These are phyloP conservation scores for Candida qinlingensis DNA, from an alignment of 805 yeast genomes.

Conservation along the genomic window DNA sequence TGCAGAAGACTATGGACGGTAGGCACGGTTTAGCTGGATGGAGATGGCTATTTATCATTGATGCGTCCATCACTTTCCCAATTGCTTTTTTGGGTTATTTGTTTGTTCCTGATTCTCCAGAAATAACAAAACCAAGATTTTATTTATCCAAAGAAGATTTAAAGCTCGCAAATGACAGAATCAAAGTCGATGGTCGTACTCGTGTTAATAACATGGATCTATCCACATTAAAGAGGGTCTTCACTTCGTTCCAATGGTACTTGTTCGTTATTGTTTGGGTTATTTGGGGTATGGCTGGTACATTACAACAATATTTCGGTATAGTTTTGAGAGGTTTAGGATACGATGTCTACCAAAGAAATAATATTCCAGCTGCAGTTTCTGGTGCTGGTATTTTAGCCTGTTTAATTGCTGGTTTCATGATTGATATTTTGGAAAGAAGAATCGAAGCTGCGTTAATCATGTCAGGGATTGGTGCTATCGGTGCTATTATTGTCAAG, in stretches of 20 bases:
- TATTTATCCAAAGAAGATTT: conserved; percentile 16
- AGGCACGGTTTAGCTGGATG: conserved; percentile 8
- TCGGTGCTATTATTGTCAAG: conserved; percentile 16
- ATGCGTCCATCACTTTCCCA: conserved; percentile 8
- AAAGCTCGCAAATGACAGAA: conserved; percentile 10
- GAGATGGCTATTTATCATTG: conserved; percentile 12
- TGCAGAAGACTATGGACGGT: conserved; percentile 7
- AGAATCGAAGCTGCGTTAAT: conserved; percentile 13
- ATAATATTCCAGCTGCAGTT: conserved; percentile 19
- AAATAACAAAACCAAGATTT: conserved; percentile 11
- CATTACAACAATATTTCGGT: conserved; percentile 11
- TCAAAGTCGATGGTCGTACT: conserved; percentile 14
- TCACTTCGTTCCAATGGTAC: conserved; percentile 17
- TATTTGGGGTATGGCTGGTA: conserved; percentile 12
- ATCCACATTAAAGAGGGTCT: conserved; percentile 15
- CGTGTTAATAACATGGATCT: conserved; percentile 12
- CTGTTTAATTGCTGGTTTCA: conserved; percentile 13
- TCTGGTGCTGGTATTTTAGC: conserved; percentile 18
- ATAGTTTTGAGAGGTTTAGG: conserved; percentile 18
- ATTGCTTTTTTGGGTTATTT: conserved; percentile 24
- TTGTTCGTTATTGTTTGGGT: conserved; percentile 16
- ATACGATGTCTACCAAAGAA: conserved; percentile 20
- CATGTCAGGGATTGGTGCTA: conserved; percentile 6
- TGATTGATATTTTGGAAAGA: conserved; percentile 18
- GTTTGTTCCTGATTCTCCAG: conserved; percentile 38